Evolutionary conservation across 805 yeast genomes (phyloP), one percentile per base, ranked within the genome.

Genomic region (Wilhelminamyces savonicus): DNA sequence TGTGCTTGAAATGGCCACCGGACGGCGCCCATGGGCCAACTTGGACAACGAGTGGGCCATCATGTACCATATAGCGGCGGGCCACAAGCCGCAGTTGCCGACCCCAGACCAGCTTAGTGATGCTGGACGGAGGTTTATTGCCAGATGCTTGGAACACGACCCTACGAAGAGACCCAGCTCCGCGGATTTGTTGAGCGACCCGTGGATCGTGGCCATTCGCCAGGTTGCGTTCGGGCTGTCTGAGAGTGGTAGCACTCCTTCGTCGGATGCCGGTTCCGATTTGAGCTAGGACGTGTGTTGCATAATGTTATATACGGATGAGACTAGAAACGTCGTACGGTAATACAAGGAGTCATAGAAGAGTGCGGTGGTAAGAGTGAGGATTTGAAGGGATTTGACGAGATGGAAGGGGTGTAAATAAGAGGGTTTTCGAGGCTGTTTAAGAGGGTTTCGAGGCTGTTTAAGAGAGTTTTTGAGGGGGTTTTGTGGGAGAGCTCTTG

Each of bases 31-130:
- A 5, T 92, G 98, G 98, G 82, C 94, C 11, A 83, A 86, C 54
- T 65, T 87, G 37, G 98, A 92, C 48, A 92, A 92, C 50, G 97
- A 90, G 51, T 92, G 94, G 94, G 96, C 97, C 2, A 84, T 92
- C 29, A 90, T 92, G 97, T 92, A 88, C 50, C 96, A 86, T 53
- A 92, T 92, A 48, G 97, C 97, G 0, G 94, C 95, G 3, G 95
- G 96, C 2, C 92, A 85, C 50, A 68, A 76, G 35, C 98, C 98
- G 0, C 86, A 75, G 44, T 64, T 90, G 30, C 98, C 98, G 4
- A 54, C 76, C 0, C 57, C 68, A 2, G 92, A 82, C 36, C 95
- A 86, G 55, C 62, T 92, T 31, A 78, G 92, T 41, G 71, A 67
- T 11, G 74, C 66, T 10, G 97, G 98, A 12, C 69, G 66, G 29